Percentiles rank a stretch among this genome's conserved stretches.
Evolutionary conservation across 208 protist genomes (phyloP).

Genomic region (Naegleria gruberi): DNA sequence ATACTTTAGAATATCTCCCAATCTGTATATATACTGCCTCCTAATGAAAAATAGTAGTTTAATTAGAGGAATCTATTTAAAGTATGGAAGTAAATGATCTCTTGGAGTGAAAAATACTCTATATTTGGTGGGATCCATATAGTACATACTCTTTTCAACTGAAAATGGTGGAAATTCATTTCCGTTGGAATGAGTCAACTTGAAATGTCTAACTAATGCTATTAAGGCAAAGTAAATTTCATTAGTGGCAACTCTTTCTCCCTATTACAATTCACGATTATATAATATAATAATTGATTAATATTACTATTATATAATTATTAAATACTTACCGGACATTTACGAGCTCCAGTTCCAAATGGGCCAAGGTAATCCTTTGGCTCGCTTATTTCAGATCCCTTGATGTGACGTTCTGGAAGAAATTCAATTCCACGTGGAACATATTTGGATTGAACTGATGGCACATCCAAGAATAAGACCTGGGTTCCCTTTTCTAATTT

Average conservation of each 20-base stretch:
- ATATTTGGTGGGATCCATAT: background rate
- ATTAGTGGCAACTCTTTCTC: background rate
- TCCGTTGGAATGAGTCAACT: background rate
- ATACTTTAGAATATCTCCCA: no score
- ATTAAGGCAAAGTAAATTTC: background rate
- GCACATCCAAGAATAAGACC: background rate
- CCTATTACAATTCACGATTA: no score
- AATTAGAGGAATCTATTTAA: no score
- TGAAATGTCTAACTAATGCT: background rate
- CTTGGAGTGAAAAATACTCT: background rate
- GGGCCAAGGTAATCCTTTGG: background rate
- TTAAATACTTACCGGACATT: background rate
- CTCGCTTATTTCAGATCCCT: no score
- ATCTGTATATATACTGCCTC: no score
- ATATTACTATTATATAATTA: no score
- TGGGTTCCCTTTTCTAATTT: background rate
- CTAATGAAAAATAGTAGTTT: no score
- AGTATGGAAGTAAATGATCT: background rate
- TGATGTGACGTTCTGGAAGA: background rate
- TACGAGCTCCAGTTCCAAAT: background rate
- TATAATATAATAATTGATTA: no score
- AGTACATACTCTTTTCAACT: background rate
- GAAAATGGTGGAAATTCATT: background rate
- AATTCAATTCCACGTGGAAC: background rate
- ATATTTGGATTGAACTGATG: background rate